Base-by-base conservation (phyloP, 352 stramenopile genomes). In the Bremia lactucae region DNA sequence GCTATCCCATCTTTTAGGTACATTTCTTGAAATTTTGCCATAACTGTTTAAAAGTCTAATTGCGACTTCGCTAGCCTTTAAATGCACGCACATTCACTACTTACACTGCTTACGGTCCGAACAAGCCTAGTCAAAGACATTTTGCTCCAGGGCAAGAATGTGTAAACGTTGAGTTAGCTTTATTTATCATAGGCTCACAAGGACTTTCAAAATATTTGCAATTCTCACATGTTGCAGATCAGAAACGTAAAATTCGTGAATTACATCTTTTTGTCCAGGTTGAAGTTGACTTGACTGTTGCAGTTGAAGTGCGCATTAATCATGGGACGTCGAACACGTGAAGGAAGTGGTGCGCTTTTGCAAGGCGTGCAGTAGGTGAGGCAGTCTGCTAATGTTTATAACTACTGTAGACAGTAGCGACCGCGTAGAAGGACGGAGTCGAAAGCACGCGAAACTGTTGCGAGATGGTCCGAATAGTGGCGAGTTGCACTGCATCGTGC, bases 261-360 rank as follows among this genome's bases (percentile, higher is more conserved):
- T 34, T 28, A 45, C 44, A 45, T 35, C 38, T 6, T 3, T 11
- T 19, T 45, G 43, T 42, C 36, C 42, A 13, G 38, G 10, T 36
- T 42, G 15, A 11, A 39, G 13, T 33, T 13, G 19, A n/a, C 20
- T 2, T 19, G 2, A 16, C 33, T 36, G 28, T 46, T 46, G 18
- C 26, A 46, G 39, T 46, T 46, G 39, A 60, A 60, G 52, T 60
- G 52, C 44, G 45, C 52, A 52, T 49, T 52, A 14, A 48, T 10
- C 34, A 62, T 62, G 53, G 39, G 38, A 22, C 31, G 47, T n/a
- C 42, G 52, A 43, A 33, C 25, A 49, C 48, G 42, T n/a, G 42
- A 47, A 62, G 53, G 31, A 13, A 36, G 22, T 31, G 41, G 52
- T 50, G 34, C 24, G 42, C 19, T 26, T 35, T 14, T 31, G 33